A percentile compares a stretch with the other conserved stretches of the same genome.
Conservation (phyloP, 2,329 filamentous ascomycete genomes). For the Fusarium temperatum region DNA sequence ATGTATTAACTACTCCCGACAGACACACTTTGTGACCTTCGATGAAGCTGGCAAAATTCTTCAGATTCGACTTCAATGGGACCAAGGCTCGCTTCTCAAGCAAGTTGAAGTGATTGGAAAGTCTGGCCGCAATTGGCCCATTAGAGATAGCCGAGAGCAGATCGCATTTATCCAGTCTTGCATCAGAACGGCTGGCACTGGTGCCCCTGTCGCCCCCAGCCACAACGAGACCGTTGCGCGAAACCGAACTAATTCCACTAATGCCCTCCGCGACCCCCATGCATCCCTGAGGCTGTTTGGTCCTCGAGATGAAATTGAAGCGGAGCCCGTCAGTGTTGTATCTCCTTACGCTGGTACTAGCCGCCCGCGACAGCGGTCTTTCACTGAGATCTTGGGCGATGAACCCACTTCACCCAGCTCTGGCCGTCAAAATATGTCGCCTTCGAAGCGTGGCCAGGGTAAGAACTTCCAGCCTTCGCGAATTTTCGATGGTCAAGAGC, state of each 20-base stretch:
- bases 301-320: constrained; percentile 70
- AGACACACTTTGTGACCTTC: constrained; percentile 92
- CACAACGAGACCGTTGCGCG: constrained; percentile 53
- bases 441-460: constrained; percentile 60
- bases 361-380: constrained; percentile 71
- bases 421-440: constrained; percentile 60
- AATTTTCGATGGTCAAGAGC: constrained; percentile 67
- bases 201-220: constrained; percentile 44
- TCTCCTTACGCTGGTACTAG: constrained; percentile 67
- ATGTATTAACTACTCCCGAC: constrained; percentile 26
- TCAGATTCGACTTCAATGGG: constrained; percentile 92
- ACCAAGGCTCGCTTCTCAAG: constrained; percentile 92
- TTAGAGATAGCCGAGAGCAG: constrained; percentile 87
- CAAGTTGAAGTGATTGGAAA: constrained; percentile 93
- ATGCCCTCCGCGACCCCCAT: constrained; percentile 69
- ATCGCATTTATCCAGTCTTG: constrained; percentile 75
- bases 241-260: constrained; percentile 62
- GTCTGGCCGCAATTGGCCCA: constrained; percentile 92
- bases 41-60: constrained; percentile 79
- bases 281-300: constrained; percentile 80
- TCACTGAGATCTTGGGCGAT: constrained; percentile 76
- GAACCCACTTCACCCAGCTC: constrained; percentile 59
- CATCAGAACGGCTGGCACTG: constrained; percentile 58
- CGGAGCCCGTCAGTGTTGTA: constrained; percentile 58
- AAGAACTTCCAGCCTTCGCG: constrained; percentile 72